phyloP scores from a whole-genome alignment of 352 stramenopile genomes.

The Elongisporangium prolatum region DNA sequence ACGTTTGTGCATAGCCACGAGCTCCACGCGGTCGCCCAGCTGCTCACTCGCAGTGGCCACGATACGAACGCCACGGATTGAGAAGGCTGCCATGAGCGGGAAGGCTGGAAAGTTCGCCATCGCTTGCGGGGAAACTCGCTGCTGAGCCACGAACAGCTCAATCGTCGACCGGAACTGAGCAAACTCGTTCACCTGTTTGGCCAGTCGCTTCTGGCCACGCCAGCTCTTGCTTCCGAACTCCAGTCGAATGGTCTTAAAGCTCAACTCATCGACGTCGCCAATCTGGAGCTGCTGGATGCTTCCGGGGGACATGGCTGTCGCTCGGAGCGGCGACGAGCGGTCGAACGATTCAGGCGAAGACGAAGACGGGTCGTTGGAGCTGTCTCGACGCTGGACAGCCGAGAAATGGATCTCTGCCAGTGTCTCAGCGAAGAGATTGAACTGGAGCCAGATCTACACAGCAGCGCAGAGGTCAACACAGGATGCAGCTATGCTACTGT shows the following conservation, averaged over 20 bases:
- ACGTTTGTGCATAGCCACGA: slow-evolving; percentile 40
- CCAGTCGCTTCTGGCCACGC: slow-evolving; percentile 61
- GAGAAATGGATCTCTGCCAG: slow-evolving; percentile 65
- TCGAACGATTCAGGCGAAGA: slow-evolving; percentile 22
- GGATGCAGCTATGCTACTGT: not conserved
- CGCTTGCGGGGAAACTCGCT: slow-evolving; percentile 21
- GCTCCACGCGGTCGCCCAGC: slow-evolving; percentile 25
- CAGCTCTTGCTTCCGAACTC: slow-evolving; percentile 62
- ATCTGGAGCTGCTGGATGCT: slow-evolving; percentile 2
- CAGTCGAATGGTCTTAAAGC: slow-evolving; percentile 52
- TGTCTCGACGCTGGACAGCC: slow-evolving; percentile 35
- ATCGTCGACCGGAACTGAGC: slow-evolving; percentile 50
- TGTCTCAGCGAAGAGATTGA: slow-evolving; percentile 64
- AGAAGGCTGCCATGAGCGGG: slow-evolving; percentile 53
- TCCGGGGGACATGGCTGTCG: slow-evolving; percentile 2
- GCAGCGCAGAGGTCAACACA: not conserved
- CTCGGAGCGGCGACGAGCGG: not conserved
- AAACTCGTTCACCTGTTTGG: slow-evolving; percentile 40
- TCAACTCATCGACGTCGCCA: slow-evolving; percentile 49
- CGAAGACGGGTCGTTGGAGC: slow-evolving; percentile 19
- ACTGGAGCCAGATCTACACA: slow-evolving; percentile 74
- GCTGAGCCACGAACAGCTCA: slow-evolving; percentile 40
- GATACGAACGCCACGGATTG: slow-evolving; percentile 46
- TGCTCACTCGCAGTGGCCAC: slow-evolving; percentile 45
- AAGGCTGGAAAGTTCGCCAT: slow-evolving; percentile 45